phyloP scores from a whole-genome alignment of 495 filamentous ascomycete species.

The Zalerion maritima region DNA sequence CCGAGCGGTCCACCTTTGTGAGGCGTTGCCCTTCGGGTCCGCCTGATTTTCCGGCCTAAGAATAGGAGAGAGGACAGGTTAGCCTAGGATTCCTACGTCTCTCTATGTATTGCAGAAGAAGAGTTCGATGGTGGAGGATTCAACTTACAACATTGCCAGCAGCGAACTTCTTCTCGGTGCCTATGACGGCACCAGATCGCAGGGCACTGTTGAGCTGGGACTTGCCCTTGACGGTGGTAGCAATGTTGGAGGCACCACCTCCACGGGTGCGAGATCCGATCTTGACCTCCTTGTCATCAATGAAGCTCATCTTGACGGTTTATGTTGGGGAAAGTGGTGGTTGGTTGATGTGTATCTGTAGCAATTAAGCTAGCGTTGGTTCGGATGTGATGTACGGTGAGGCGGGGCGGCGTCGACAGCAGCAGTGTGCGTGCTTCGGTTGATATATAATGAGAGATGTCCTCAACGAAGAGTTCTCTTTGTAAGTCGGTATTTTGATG shows the following conservation, averaged over 20 bases:
- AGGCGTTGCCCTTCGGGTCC: constrained; percentile 72
- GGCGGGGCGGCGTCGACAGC: no score
- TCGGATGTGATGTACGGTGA: constrained; percentile 1
- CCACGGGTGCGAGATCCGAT: constrained; percentile 71
- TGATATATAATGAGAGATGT: no score
- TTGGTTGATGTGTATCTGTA: constrained; percentile 1
- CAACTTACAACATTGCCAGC: constrained; percentile 61
- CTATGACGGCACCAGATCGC: constrained; percentile 57
- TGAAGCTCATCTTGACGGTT: constrained; percentile 26
- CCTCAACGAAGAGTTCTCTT: no score
- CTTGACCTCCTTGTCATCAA: constrained; percentile 65
- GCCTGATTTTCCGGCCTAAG: neutral
- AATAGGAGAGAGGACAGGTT: neutral
- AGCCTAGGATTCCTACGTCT: no score
- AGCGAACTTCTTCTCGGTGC: constrained; percentile 86
- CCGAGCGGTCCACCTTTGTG: constrained; percentile 94
- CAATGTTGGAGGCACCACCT: constrained; percentile 47
- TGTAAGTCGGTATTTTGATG: no score
- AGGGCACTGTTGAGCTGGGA: constrained; percentile 82
- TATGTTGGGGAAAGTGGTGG: constrained; percentile 4
- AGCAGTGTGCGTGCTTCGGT: no score
- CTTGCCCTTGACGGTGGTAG: constrained; percentile 79
- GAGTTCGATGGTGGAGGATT: constrained; percentile 1
- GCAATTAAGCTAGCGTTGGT: constrained; percentile 1
- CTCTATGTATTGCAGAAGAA: neutral